Percentiles rank a stretch among this genome's conserved stretches.
These are phyloP conservation scores for Colletotrichum sublineola DNA, from an alignment of 2,329 filamentous ascomycete genomes.

Conservation along the genomic window DNA sequence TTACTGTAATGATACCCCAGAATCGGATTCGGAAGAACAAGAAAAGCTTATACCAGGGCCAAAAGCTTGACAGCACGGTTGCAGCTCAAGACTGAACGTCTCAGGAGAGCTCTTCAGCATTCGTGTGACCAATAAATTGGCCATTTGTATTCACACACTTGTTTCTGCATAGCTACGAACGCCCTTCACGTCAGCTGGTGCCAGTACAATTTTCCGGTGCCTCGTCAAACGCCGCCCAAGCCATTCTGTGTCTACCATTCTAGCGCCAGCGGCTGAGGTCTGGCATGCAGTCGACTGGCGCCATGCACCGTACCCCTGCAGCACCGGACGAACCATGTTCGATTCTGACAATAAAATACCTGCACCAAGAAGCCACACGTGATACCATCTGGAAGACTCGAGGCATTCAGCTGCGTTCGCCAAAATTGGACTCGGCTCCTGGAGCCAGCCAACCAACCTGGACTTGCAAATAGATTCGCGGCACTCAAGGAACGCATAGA, in stretches of 20 bases:
- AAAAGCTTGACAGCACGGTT: neutral
- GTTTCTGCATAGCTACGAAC: slow-evolving; percentile 4
- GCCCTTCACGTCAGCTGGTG: neutral
- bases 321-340: slow-evolving; percentile 18
- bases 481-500: neutral
- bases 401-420: neutral
- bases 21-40: slow-evolving; percentile 8
- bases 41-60: slow-evolving; percentile 1
- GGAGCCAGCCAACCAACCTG: neutral
- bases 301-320: slow-evolving; percentile 16
- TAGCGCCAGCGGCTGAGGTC: slow-evolving; percentile 34
- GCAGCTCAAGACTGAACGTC: neutral
- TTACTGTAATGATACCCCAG: slow-evolving; percentile 39
- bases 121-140: neutral
- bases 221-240: neutral
- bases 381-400: neutral
- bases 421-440: neutral
- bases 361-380: slow-evolving; percentile 8
- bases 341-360: slow-evolving; percentile 3
- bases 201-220: neutral
- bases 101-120: neutral
- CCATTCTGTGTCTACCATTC: slow-evolving; percentile 1
- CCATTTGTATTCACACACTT: neutral
- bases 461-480: neutral
- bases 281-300: slow-evolving; percentile 5